Percentiles rank a stretch among this genome's conserved stretches.
Evolutionary conservation across 2,329 filamentous ascomycete genomes (phyloP).

Genomic region (Ceratocystis lukuohia): DNA sequence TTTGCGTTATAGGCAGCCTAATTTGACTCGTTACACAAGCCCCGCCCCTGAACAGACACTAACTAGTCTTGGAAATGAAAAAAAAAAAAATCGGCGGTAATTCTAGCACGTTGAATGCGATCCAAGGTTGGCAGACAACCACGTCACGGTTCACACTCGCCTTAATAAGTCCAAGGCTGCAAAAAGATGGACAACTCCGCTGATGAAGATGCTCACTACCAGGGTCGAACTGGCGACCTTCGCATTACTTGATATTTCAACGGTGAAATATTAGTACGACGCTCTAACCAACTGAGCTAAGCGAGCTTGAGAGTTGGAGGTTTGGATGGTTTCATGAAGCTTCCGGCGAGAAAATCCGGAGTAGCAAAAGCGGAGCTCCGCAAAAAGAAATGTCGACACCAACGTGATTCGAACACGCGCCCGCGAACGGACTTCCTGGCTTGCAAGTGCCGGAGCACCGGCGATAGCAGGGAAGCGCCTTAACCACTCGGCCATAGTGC

Average conservation of each 20-base stretch:
- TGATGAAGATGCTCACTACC: neutral
- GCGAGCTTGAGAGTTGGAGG: neutral
- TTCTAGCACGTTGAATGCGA: too few species aligned
- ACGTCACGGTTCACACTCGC: too few species aligned
- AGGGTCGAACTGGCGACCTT: constrained; percentile 9
- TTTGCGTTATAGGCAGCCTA: too few species aligned
- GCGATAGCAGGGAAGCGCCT: constrained; percentile 13
- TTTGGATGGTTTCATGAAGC: neutral
- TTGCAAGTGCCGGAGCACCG: neutral
- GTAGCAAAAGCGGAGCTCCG: neutral
- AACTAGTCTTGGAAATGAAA: too few species aligned
- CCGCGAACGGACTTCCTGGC: neutral
- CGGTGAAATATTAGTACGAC: constrained; percentile 11
- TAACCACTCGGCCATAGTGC: constrained; percentile 12
- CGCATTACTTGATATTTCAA: constrained; percentile 10
- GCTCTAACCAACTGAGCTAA: constrained; percentile 14
- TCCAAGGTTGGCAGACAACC: too few species aligned
- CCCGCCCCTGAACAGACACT: too few species aligned
- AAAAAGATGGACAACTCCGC: too few species aligned
- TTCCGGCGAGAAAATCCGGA: neutral
- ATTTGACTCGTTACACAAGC: too few species aligned
- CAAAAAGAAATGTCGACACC: neutral
- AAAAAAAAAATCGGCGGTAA: too few species aligned
- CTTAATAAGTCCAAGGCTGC: too few species aligned
- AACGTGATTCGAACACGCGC: neutral